Conservation (phyloP, 805 yeast genomes). For the Myxozyma melibiosi region DNA sequence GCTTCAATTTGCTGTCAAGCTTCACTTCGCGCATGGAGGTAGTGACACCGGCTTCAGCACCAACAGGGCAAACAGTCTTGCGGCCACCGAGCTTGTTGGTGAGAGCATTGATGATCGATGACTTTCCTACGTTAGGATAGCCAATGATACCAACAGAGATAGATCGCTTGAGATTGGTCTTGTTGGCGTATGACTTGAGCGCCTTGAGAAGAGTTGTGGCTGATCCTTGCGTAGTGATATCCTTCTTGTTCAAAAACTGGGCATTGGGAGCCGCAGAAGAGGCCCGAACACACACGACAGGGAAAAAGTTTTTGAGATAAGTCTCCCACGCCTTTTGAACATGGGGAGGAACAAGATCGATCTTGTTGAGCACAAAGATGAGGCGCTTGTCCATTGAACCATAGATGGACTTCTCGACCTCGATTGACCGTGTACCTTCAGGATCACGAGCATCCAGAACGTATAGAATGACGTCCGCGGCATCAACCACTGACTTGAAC, state of each 20-base stretch:
- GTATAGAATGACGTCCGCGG: slow-evolving; percentile 85
- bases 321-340: slow-evolving; percentile 83
- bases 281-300: slow-evolving; percentile 82
- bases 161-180: slow-evolving; percentile 82
- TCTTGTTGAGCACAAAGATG: slow-evolving; percentile 83
- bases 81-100: slow-evolving; percentile 63
- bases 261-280: slow-evolving; percentile 68
- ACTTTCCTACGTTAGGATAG: slow-evolving; percentile 94
- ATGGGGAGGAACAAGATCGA: slow-evolving; percentile 86
- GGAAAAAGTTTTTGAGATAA: slow-evolving; percentile 78
- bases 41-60: slow-evolving; percentile 97
- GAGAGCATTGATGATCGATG: slow-evolving; percentile 96
- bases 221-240: slow-evolving; percentile 68
- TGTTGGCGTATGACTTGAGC: slow-evolving; percentile 80
- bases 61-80: slow-evolving; percentile 83
- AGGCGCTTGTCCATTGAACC: slow-evolving; percentile 69
- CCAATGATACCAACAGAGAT: slow-evolving; percentile 87
- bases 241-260: slow-evolving; percentile 66
- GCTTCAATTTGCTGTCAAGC: slow-evolving; percentile 82
- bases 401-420: slow-evolving; percentile 86
- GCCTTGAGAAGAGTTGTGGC: slow-evolving; percentile 75
- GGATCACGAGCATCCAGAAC: slow-evolving; percentile 99
- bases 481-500: slow-evolving; percentile 89
- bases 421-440: slow-evolving; percentile 87
- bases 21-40: slow-evolving; percentile 89